Conservation (phyloP, 495 filamentous ascomycete species). For the Lindgomyces ingoldianus region DNA sequence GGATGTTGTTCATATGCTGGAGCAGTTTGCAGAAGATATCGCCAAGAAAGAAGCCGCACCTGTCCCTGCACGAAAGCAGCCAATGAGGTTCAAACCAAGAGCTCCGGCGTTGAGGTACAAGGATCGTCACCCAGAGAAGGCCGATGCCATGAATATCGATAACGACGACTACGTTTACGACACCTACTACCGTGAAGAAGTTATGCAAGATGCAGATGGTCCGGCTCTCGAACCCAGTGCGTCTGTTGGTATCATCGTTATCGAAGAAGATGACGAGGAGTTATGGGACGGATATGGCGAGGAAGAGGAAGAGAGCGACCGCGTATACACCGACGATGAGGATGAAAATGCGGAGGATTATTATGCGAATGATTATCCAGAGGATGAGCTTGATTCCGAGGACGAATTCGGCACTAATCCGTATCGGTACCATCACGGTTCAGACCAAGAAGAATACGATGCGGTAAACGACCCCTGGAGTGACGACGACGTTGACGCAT, state of each 20-base stretch:
- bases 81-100: conserved; percentile 36
- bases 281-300: conserved; percentile 62
- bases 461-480: conserved; percentile 52
- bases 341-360: conserved; percentile 59
- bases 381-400: conserved; percentile 61
- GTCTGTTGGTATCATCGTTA: conserved; percentile 60
- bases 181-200: conserved; percentile 55
- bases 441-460: conserved; percentile 61
- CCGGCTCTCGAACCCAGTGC: background rate
- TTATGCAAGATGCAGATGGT: conserved; percentile 9
- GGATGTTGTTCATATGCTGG: conserved; percentile 32
- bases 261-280: conserved; percentile 58
- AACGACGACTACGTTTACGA: conserved; percentile 63
- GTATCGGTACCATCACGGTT: conserved; percentile 52
- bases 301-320: conserved; percentile 64
- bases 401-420: conserved; percentile 57
- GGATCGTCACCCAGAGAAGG: conserved; percentile 36
- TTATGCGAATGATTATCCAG: conserved; percentile 68
- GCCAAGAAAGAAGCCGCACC: conserved; percentile 20
- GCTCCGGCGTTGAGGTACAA: conserved; percentile 37
- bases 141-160: conserved; percentile 40
- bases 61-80: background rate
- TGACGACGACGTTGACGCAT: conserved; percentile 28
- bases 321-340: conserved; percentile 48
- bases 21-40: conserved; percentile 31